These are phyloP conservation scores for Trametes polyzona DNA, from an alignment of 1,284 basidiomycete species.

Conservation along the genomic window DNA sequence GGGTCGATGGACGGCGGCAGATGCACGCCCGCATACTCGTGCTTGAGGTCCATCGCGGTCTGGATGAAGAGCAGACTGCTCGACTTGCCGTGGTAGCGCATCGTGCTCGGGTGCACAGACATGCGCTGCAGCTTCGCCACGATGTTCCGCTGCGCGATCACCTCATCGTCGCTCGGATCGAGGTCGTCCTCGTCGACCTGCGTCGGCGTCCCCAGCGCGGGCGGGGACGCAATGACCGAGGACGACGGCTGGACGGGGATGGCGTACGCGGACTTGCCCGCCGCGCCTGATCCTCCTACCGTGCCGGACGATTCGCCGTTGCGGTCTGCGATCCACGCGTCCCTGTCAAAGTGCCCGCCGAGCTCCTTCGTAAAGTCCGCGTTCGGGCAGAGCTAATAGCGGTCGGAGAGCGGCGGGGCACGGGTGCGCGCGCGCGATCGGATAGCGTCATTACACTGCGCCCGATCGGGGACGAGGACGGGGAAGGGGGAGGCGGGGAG, in stretches of 20 bases:
- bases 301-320: conserved; percentile 20
- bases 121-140: conserved; percentile 33
- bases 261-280: conserved; percentile 16
- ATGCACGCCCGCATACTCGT: conserved; percentile 41
- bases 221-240: conserved; percentile 18
- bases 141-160: conserved; percentile 33
- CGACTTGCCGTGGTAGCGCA: conserved; percentile 58
- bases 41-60: conserved; percentile 54
- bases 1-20: conserved; percentile 21
- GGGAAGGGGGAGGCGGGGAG: background rate
- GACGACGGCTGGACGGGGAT: conserved; percentile 10
- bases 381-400: conserved; percentile 50
- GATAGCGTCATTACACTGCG: background rate
- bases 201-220: conserved; percentile 11
- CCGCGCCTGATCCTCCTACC: background rate
- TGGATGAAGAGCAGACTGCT: conserved; percentile 54
- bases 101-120: conserved; percentile 34
- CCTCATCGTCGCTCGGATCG: conserved; percentile 43
- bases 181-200: conserved; percentile 37
- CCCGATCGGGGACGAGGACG: background rate
- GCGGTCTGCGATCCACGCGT: conserved; percentile 44
- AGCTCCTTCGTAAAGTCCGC: conserved; percentile 53
- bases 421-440: background rate
- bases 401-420: background rate
- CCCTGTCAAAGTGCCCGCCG: conserved; percentile 51